Evolutionary conservation across 805 yeast genomes (phyloP), one percentile per base, ranked within the genome.

Genomic region (Ogataea neopini): DNA sequence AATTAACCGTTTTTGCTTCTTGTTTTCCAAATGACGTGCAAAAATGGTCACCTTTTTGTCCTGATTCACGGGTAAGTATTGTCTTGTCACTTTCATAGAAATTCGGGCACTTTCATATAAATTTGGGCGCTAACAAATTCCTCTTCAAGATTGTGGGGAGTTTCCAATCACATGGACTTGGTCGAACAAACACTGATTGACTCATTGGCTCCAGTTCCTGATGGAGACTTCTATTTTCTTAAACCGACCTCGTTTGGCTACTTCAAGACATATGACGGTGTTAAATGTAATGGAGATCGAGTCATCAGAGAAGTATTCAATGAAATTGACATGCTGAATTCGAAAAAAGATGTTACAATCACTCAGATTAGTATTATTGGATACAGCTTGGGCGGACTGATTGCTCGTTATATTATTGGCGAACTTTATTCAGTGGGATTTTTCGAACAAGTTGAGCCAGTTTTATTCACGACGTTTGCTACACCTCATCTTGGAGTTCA

Each of bases 311-410:
- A 89, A 62, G 72, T 91, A 13, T 70, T 76, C 32, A 61, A 62
- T 6, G 74, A 74, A 56, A 65, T 79, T 23, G 66, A 66, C 14
- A 60, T 52, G 9, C 62, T 69, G 50, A 56, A 73, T 20, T 51
- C 50, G 13, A 68, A 69, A 9, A 47, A 66, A 39, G 58, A 58
- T 46, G 55, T 66, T 42, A 47, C 60, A 19, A 76, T 76, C 13
- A 63, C 62, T 10, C 77, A 81, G 55, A 77, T 92, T 42, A 86
- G 95, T 51, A 72, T 92, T 35, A 75, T 88, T 2, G 97, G 98
- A 0, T 92, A 91, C 64, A 88, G 96, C 0, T 69, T 92, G 49
- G 97, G 98, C 18, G 98, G 98, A 0, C 67, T 91, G 29, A 80
- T 92, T 26, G 74, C 90, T 0, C 72, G 97, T 43, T 90, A 88